phyloP scores from a whole-genome alignment of 2,329 filamentous ascomycete species.

The Corinectria fuckeliana region DNA sequence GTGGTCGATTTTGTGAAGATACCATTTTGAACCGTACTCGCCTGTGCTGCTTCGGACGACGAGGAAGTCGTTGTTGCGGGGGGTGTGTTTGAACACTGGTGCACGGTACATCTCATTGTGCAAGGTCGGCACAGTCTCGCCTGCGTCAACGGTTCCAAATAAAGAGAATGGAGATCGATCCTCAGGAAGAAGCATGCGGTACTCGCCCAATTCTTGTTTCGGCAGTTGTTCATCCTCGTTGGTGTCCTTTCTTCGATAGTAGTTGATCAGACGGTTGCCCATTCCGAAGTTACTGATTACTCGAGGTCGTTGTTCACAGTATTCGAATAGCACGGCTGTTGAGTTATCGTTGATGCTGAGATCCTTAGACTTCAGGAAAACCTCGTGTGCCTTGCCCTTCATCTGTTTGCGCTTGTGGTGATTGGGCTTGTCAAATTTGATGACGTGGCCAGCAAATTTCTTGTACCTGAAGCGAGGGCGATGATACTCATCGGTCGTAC shows the following conservation, averaged over 20 bases:
- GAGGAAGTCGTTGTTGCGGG: slow-evolving; percentile 83
- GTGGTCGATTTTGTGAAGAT: slow-evolving; percentile 87
- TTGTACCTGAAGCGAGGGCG: slow-evolving; percentile 79
- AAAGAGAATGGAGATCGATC: slow-evolving; percentile 96
- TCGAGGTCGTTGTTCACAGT: slow-evolving; percentile 90
- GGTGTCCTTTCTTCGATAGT: slow-evolving; percentile 82
- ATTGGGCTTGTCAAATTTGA: slow-evolving; percentile 75
- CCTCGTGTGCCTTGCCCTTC: slow-evolving; percentile 78
- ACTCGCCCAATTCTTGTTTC: slow-evolving; percentile 87
- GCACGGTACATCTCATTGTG: slow-evolving; percentile 97
- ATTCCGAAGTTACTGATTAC: slow-evolving; percentile 97
- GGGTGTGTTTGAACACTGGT: slow-evolving; percentile 86
- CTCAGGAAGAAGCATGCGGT: slow-evolving; percentile 85
- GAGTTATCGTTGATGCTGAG: slow-evolving; percentile 90
- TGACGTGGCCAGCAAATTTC: slow-evolving; percentile 68
- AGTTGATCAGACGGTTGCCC: slow-evolving; percentile 95
- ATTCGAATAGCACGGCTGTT: slow-evolving; percentile 86
- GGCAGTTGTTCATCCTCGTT: slow-evolving; percentile 77
- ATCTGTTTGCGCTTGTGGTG: slow-evolving; percentile 81
- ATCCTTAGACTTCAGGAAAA: slow-evolving; percentile 82
- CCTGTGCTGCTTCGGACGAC: slow-evolving; percentile 84
- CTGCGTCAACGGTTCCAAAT: slow-evolving; percentile 91
- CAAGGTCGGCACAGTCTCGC: slow-evolving; percentile 87
- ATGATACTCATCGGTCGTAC: slow-evolving; percentile 81
- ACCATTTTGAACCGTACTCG: slow-evolving; percentile 78